Evolutionary conservation across 352 stramenopile genomes (phyloP), one percentile per base, ranked within the genome.

Genomic region (Phytopythium sindhum): DNA sequence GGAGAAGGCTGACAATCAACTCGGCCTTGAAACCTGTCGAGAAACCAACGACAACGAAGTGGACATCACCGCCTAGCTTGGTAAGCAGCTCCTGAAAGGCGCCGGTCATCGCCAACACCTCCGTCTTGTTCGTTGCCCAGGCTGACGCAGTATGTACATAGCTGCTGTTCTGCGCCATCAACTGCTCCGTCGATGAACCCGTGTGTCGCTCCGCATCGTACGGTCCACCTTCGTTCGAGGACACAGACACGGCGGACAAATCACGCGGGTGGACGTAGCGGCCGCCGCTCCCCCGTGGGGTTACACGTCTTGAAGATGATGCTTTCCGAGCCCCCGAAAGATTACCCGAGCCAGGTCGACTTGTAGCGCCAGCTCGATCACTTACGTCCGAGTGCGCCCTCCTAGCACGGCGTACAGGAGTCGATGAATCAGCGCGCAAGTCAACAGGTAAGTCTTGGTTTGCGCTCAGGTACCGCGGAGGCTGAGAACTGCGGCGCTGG

Each of bases 41-140:
- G 63, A 93, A 96, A 0, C 85, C 86, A 15, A 96, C 80, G 15
- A 96, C 87, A 26, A 96, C 68, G 61, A 96, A 96, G 64, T 94
- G 84, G 7, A 94, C 80, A 41, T 90, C 78, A 35, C 82, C 85
- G 28, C 76, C 68, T 39, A 96, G 81, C 66, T 93, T 92, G 37
- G 75, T 90, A 28, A 94, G 59, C 24, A 96, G 69, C 55, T 96
- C 87, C 35, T 90, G 77, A 62, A 92, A 93, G 7, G 85, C 85
- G 7, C 75, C 79, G 29, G 81, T 91, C 72, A 94, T 83, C 0
- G 87, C 87, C 21, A 90, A 69, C 48, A 75, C 77, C 62, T 92
- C 85, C 5, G 73, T 91, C 54, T 84, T 81, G 65, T 89, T 88
- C 24, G 81, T 93, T 35, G 78, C 75, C 85, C 78, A 91, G 1